Base-by-base conservation (phyloP, 2,329 filamentous ascomycete species). In the Pezicula carpinea region DNA sequence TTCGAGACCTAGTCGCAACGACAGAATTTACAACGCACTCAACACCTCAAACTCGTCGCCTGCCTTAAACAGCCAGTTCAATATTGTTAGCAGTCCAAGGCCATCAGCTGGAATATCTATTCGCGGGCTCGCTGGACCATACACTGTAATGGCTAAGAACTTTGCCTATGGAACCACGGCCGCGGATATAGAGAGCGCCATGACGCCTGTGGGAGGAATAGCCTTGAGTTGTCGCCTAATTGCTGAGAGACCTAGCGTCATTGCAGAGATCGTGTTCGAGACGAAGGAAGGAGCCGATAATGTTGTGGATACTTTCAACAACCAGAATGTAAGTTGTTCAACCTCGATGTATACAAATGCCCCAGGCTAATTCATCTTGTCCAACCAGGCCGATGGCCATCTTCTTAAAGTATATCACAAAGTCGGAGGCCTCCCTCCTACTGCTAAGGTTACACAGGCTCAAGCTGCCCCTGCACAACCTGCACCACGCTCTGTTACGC, bases 111-210 rank as follows among this genome's bases (percentile, higher is more conserved):
- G 83, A 17, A 76, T 92, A 39, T 82, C 76, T 31, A 91, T 93
- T 54, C 75, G 81, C 44, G 88, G 88, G n/a, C 70, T 85, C 7
- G 83, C 83, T 1, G 84, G 86, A 0, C 86, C 86, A 1, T 88
- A 79, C 57, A 77, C 79, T 15, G 78, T 93, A 19, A 77, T 89
- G 63, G 87, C 85, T 3, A 84, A 87, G 66, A 93, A 93, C 71
- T 89, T 93, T 63, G 88, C 87, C 11, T 80, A 80, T 2, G 88
- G 88, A 32, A 93, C 88, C 1, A 90, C 88, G 6, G 85, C 84
- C 2, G 86, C 85, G 23, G 88, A 93, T 60, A 89, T 93, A 50
- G 86, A 90, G 70, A 87, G 83, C 57, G 88, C 88, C 47, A 83
- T 93, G 80, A 78, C 76, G n/a, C 81, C 82, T 0, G 70, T 87